Conservation (phyloP, 2,329 filamentous ascomycete species). For the Cercospora canescens region DNA sequence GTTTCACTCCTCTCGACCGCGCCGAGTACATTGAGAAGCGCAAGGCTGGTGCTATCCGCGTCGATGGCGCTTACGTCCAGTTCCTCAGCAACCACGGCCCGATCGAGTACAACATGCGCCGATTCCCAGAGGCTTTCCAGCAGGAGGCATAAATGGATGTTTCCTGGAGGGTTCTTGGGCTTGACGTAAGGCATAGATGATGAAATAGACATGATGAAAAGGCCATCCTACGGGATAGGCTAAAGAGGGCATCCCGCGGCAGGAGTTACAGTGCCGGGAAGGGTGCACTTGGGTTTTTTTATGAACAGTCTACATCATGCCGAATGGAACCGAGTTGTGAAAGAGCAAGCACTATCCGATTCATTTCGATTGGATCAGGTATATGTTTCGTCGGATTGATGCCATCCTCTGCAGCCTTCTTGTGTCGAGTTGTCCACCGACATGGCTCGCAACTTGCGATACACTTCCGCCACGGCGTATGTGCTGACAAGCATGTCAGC, state of each 20-base stretch:
- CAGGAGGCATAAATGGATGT: constrained; percentile 33
- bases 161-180: neutral
- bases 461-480: too few species aligned
- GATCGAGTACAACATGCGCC: constrained; percentile 82
- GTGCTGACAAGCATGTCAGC: too few species aligned
- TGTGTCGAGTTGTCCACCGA: too few species aligned
- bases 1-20: constrained; percentile 96
- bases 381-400: neutral
- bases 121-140: constrained; percentile 90
- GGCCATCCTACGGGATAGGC: neutral
- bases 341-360: neutral
- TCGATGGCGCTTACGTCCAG: constrained; percentile 99
- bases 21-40: constrained; percentile 98
- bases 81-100: constrained; percentile 94
- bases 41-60: constrained; percentile 88
- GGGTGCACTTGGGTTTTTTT: constrained; percentile 6
- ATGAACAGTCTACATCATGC: constrained; percentile 16
- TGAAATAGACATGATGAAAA: constrained; percentile 4
- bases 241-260: constrained; percentile 6
- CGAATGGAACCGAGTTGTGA: constrained; percentile 11
- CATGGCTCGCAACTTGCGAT: too few species aligned
- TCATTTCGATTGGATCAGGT: neutral
- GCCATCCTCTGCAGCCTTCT: neutral
- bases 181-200: constrained; percentile 11
- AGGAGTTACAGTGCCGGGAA: neutral